A percentile compares a stretch with the other conserved stretches of the same genome.
These are phyloP conservation scores for Carex kokanica DNA, from an alignment of 176 grass and related monocot species.

Conservation along the genomic window DNA sequence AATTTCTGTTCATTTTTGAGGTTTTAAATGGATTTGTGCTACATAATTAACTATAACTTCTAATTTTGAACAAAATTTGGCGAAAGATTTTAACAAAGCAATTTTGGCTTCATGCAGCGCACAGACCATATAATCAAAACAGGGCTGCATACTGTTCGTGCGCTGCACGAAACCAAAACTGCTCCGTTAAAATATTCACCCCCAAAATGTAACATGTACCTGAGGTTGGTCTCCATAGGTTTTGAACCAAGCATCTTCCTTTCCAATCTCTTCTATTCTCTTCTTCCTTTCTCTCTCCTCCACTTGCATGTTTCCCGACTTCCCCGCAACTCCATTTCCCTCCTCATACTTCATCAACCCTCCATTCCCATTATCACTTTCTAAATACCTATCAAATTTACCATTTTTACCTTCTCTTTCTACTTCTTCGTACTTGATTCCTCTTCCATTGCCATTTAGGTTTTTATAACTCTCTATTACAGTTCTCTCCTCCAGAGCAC, in stretches of 20 bases:
- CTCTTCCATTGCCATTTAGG: conserved; percentile 4
- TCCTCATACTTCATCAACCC: conserved; percentile 8
- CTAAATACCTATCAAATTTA: conserved; percentile 16
- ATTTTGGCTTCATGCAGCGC: too few species aligned
- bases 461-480: neutral
- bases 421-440: neutral
- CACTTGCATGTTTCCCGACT: conserved; percentile 1
- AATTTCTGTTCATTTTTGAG: too few species aligned
- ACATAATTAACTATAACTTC: too few species aligned
- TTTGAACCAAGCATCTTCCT: conserved; percentile 97
- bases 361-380: conserved; percentile 20
- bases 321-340: neutral
- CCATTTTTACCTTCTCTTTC: neutral
- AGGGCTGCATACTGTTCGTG: too few species aligned
- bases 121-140: too few species aligned
- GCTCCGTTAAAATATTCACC: too few species aligned
- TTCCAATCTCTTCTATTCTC: conserved; percentile 75
- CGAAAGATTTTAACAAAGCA: too few species aligned
- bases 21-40: too few species aligned
- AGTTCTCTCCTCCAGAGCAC: neutral
- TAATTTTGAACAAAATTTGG: too few species aligned
- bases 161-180: too few species aligned
- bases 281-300: conserved; percentile 69
- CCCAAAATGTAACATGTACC: neutral
- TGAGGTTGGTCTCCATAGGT: conserved; percentile 33